Evolutionary conservation across 2,329 filamentous ascomycete genomes (phyloP), one percentile per base, ranked within the genome.

Genomic region (Dactylellina haptotyla): DNA sequence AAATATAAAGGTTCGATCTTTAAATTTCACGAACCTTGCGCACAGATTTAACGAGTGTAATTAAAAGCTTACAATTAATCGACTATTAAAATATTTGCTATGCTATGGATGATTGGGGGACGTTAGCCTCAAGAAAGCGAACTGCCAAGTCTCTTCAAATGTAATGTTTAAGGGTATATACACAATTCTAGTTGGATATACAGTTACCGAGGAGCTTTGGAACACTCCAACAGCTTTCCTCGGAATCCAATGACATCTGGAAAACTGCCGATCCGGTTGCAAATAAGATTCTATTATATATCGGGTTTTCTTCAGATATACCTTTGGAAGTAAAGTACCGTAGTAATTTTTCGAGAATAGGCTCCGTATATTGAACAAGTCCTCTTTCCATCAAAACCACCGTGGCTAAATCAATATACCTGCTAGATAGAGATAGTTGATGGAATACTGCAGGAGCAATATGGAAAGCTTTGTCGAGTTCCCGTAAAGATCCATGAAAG

Each of bases 331-430:
- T 51, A 20, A 50, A 41, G 5, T n/a, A 25, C n/a, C 28, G 41
- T 2, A 57, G 23, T 4, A 57, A 14, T 1, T 30, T 50, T 28
- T 57, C 53, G 8, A 66, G 53, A 25, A 66, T 43, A 23, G 62
- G 62, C 41, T 66, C 39, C 3, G 51, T 51, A 39, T 66, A 66
- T 4, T 41, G 28, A 9, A 66, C 39, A 26, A 66, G 28, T 1
- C 51, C 62, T 23, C 62, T 66, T 3, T 26, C 28, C 3, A 30
- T 58, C 62, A 66, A 57, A 25, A 50, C 20, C 6, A 39, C 18
- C 2, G 14, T 58, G 4, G 51, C 34, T 26, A 57, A 14, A 4
- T 28, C 30, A 10, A 58, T 58, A 9, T 45, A 6, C 8, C 4
- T 9, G 2, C 45, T 28, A 5, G 45, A 20, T 8, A 30, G 3